Conservation (phyloP, 148 eudicot species). For the Persicaria maculosa region DNA sequence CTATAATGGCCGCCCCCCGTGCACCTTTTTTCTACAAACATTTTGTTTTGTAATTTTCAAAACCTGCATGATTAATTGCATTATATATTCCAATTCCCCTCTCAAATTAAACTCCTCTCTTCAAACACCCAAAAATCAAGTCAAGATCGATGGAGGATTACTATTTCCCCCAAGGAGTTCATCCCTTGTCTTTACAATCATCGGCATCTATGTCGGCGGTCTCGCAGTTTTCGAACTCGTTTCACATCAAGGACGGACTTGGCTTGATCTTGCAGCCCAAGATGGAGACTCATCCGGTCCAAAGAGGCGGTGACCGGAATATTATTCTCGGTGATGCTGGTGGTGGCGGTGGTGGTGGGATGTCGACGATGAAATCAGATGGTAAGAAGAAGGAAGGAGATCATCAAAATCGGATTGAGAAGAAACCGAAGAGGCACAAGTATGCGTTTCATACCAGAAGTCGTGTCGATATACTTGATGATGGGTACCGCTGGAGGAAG, state of each 20-base stretch:
- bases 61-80: neutral
- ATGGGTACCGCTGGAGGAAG: constrained; percentile 43
- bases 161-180: neutral
- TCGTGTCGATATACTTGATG: constrained; percentile 35
- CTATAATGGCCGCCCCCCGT: too few species aligned
- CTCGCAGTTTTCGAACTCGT: neutral
- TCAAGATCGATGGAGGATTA: neutral
- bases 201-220: neutral
- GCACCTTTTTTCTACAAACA: neutral
- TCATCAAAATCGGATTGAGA: neutral
- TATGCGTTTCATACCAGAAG: constrained; percentile 39
- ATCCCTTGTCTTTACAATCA: neutral
- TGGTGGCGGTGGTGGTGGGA: too few species aligned
- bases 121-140: neutral
- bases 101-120: neutral
- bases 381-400: neutral
- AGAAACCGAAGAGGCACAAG: constrained; percentile 25
- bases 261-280: constrained; percentile 1
- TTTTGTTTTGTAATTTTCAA: neutral
- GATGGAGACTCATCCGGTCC: neutral
- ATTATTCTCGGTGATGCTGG: neutral
- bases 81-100: neutral
- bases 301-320: neutral
- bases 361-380: too few species aligned
- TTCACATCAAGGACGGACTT: neutral